Conservation (phyloP, 2,329 filamentous ascomycete species). For the Penicillium sp. region DNA sequence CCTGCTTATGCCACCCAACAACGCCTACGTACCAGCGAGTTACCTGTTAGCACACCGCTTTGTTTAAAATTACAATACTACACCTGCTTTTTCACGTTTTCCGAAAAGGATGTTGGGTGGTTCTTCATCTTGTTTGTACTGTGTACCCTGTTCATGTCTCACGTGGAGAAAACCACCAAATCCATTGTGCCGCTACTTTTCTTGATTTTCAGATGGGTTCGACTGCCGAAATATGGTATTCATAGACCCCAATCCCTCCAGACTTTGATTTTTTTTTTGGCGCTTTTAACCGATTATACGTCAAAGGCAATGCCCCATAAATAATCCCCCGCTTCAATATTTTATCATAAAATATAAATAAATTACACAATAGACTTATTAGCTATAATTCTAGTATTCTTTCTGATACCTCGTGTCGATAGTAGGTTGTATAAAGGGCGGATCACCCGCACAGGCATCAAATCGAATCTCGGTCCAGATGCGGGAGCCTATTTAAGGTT, state of each 20-base stretch:
- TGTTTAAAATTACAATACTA: no score
- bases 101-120: background rate
- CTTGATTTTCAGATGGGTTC: constrained; percentile 31
- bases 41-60: background rate
- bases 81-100: background rate
- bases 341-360: no score
- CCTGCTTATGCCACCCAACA: background rate
- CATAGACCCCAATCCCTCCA: no score
- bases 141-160: background rate
- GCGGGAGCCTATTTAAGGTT: background rate
- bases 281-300: no score
- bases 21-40: background rate
- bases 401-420: no score
- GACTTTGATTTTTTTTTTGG: no score
- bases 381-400: no score
- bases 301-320: no score
- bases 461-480: background rate
- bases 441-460: background rate
- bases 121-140: background rate
- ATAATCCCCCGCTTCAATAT: no score
- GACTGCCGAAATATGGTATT: no score
- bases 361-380: no score
- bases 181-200: background rate
- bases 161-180: background rate
- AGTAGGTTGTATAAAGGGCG: background rate